Conservation (phyloP, 441 rosid species). For the Adansonia gregorii region DNA sequence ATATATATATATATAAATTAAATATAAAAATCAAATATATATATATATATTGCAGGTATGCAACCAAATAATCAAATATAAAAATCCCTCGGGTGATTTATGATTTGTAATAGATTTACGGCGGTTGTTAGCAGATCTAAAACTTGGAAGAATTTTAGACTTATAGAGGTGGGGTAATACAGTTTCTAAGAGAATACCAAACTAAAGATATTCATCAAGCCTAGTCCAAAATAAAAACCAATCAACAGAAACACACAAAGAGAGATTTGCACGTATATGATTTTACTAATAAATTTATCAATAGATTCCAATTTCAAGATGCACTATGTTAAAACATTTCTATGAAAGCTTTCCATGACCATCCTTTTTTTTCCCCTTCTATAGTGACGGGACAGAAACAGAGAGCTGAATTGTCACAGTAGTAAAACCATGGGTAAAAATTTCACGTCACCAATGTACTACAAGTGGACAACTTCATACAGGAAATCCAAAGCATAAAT, state of each 20-base stretch:
- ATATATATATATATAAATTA: no score
- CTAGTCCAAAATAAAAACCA: not conserved
- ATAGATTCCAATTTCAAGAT: not conserved
- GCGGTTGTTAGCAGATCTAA: not conserved
- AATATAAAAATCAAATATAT: no score
- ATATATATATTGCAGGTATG: not conserved
- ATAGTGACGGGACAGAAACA: not conserved
- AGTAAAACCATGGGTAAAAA: not conserved
- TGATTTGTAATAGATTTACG: not conserved
- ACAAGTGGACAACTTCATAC: not conserved
- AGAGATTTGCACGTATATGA: not conserved
- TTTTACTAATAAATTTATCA: not conserved
- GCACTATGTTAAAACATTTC: not conserved
- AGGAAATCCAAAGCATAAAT: not conserved
- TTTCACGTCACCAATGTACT: constrained; percentile 7
- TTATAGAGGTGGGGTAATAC: not conserved
- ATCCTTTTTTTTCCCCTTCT: not conserved
- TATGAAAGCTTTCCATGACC: not conserved
- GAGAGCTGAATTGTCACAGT: constrained; percentile 3
- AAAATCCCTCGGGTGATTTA: not conserved
- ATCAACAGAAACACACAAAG: not conserved
- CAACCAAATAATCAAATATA: not conserved
- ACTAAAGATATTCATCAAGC: not conserved
- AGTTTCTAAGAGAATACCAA: not conserved
- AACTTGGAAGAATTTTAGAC: not conserved